phyloP scores from a whole-genome alignment of 2,329 filamentous ascomycete genomes.

The Volutella citrinella region DNA sequence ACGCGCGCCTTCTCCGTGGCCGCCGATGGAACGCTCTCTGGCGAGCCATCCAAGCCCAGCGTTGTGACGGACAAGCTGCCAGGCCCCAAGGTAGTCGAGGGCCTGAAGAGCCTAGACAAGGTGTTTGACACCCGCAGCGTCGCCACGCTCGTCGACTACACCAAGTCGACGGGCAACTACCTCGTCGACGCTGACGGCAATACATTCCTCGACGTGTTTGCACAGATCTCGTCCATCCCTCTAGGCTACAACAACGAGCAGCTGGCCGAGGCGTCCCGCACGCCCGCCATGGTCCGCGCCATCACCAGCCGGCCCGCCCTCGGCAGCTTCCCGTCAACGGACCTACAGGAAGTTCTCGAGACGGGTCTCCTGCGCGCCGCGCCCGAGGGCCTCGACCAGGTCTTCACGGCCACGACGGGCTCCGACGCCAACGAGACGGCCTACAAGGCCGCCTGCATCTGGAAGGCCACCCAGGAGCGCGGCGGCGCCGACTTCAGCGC shows the following conservation, averaged over 20 bases:
- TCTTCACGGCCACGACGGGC: conserved; percentile 82
- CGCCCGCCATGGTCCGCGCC: conserved; percentile 72
- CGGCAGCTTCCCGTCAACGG: conserved; percentile 81
- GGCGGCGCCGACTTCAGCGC: conserved; percentile 72
- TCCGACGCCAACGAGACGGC: conserved; percentile 90
- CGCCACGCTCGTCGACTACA: conserved; percentile 77
- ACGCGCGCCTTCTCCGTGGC: too few species aligned
- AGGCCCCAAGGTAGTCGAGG: conserved; percentile 69
- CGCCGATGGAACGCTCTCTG: too few species aligned
- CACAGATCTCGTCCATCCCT: conserved; percentile 88
- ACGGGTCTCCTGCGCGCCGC: conserved; percentile 76
- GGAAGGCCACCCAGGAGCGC: conserved; percentile 73
- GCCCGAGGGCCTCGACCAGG: conserved; percentile 76
- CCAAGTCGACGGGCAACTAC: conserved; percentile 74
- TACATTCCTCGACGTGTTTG: conserved; percentile 68
- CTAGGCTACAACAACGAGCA: conserved; percentile 86
- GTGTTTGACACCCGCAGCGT: conserved; percentile 81
- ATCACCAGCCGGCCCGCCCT: conserved; percentile 84
- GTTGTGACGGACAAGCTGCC: conserved; percentile 58
- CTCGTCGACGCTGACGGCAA: conserved; percentile 69
- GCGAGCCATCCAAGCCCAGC: conserved; percentile 53
- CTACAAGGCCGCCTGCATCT: conserved; percentile 94
- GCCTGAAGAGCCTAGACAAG: conserved; percentile 64
- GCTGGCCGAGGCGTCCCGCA: conserved; percentile 64
- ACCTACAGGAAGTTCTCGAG: conserved; percentile 76